These are phyloP conservation scores for Schizosaccharomyces octosporus DNA, from an alignment of 805 yeast species.

Conservation along the genomic window DNA sequence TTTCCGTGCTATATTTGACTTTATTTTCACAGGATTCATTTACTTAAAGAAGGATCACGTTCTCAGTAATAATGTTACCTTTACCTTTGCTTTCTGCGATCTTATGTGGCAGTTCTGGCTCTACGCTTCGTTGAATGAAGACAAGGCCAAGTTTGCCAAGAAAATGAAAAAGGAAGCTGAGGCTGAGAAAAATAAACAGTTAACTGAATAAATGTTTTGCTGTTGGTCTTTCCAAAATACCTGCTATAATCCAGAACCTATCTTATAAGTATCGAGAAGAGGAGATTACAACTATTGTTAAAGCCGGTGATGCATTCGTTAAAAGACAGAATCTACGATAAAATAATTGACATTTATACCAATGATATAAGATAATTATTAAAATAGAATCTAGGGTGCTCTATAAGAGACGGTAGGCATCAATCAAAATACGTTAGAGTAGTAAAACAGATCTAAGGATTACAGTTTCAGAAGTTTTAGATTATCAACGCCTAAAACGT, in stretches of 20 bases:
- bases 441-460: background rate
- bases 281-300: background rate
- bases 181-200: background rate
- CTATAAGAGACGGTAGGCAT: background rate
- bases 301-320: too few relatives aligned
- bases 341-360: too few relatives aligned
- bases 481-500: background rate
- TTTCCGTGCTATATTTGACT: background rate
- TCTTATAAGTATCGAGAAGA: too few relatives aligned
- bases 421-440: background rate
- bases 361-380: too few relatives aligned
- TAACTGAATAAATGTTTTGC: background rate
- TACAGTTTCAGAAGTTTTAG: background rate
- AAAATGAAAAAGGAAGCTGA: background rate
- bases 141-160: background rate
- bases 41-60: background rate
- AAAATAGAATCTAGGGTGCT: background rate
- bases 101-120: constrained; percentile 1
- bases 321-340: too few relatives aligned
- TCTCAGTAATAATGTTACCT: background rate
- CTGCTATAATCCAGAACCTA: background rate
- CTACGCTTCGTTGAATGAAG: background rate
- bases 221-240: background rate
- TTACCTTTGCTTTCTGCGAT: constrained; percentile 1
- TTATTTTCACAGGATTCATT: background rate